Evolutionary conservation across 768 basidiomycete species (phyloP).

Genomic region (Roridomyces roridus): DNA sequence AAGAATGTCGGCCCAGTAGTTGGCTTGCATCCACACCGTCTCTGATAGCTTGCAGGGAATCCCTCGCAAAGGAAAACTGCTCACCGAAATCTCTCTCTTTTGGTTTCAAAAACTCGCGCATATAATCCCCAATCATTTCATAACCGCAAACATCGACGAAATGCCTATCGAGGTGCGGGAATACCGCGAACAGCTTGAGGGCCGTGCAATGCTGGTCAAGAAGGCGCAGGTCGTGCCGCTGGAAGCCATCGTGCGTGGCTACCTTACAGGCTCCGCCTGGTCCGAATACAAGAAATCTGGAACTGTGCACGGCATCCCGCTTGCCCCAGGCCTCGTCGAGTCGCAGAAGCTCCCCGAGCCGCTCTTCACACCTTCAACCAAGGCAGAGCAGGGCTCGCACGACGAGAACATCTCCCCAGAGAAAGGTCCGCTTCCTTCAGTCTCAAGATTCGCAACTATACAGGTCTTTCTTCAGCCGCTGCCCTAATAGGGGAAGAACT

Average conservation of each 20-base stretch:
- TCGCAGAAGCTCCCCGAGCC: conserved; percentile 82
- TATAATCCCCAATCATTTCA: conserved; percentile 90
- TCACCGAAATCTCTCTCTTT: conserved; percentile 91
- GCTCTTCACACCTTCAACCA: conserved; percentile 95
- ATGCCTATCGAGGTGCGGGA: conserved; percentile 84
- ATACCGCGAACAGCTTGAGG: conserved; percentile 80
- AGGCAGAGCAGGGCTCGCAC: conserved; percentile 91
- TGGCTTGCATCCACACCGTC: background rate
- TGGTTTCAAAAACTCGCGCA: conserved; percentile 88
- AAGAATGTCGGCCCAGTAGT: conserved; percentile 69
- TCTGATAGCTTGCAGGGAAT: conserved; percentile 72
- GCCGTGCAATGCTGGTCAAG: conserved; percentile 88
- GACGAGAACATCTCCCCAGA: conserved; percentile 96
- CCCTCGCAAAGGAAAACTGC: conserved; percentile 88
- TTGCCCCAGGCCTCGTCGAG: conserved; percentile 83
- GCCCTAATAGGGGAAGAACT: conserved; percentile 70
- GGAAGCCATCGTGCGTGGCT: conserved; percentile 96
- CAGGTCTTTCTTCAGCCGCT: conserved; percentile 49
- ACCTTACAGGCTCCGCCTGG: conserved; percentile 98
- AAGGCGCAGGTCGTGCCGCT: conserved; percentile 90
- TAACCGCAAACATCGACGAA: conserved; percentile 74
- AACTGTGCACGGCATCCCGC: conserved; percentile 85
- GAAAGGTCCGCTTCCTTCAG: conserved; percentile 52
- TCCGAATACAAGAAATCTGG: conserved; percentile 86
- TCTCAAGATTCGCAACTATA: conserved; percentile 6